phyloP scores from a whole-genome alignment of 2,329 filamentous ascomycete genomes.

The Colletotrichum siamense region DNA sequence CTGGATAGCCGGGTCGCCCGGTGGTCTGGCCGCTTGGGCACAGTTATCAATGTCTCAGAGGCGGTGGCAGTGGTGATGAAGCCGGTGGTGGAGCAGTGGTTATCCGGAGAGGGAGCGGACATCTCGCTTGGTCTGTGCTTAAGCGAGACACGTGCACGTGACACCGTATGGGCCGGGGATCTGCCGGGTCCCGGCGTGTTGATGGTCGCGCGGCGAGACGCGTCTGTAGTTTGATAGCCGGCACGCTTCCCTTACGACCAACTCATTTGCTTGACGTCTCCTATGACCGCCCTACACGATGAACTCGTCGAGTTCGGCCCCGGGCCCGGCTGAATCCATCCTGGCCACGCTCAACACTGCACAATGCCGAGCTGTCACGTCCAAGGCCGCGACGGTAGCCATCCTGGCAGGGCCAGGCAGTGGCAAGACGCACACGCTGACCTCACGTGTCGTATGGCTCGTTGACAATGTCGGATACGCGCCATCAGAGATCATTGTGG shows the following conservation, averaged over 20 bases:
- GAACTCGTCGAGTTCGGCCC: slow-evolving; percentile 18
- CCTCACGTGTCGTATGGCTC: slow-evolving; percentile 89
- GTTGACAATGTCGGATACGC: slow-evolving; percentile 73
- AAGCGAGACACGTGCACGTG: background rate
- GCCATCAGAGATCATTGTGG: slow-evolving; percentile 90
- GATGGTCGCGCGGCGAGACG: background rate
- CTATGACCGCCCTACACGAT: slow-evolving; percentile 7
- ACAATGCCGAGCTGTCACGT: slow-evolving; percentile 61
- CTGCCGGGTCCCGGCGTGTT: background rate
- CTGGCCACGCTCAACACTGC: slow-evolving; percentile 59
- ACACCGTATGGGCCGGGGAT: background rate
- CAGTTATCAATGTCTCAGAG: background rate
- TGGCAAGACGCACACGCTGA: slow-evolving; percentile 95
- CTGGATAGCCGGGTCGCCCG: background rate
- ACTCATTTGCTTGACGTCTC: background rate
- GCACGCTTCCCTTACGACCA: background rate
- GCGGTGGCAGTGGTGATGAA: background rate
- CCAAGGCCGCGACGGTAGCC: slow-evolving; percentile 60
- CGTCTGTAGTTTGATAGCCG: background rate
- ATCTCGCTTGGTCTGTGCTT: background rate
- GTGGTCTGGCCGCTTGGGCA: background rate
- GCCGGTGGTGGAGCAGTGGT: background rate
- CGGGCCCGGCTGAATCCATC: slow-evolving; percentile 33
- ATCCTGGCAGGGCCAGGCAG: slow-evolving; percentile 73
- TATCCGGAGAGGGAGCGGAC: background rate